Base-by-base conservation (phyloP, 257 asterid species). In the Nicotiana paniculata region DNA sequence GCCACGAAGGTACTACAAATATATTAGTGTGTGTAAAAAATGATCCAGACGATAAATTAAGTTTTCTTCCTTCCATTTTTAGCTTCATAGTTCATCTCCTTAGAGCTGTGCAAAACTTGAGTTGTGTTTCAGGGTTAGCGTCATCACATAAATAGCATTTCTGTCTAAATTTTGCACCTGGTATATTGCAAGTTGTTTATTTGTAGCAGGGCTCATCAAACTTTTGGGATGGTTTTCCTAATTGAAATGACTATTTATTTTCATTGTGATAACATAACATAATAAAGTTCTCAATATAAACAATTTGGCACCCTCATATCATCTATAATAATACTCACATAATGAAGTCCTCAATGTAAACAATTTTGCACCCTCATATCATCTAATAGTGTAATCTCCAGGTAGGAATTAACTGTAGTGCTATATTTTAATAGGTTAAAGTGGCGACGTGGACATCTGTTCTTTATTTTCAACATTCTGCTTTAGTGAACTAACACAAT, bases 401-500 rank as follows among this genome's bases (percentile, higher is more conserved):
- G 39, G 15, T 48, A 74, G 79, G 63, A 74, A 74, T 74, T 74
- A 51, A 26, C 17, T 72, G 13, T 26, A 13, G 43, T 74, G 51
- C 39, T 72, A 46, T 48, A 24, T 37, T 74, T 43, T 43, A 43
- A 74, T 26, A 74, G 16, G 63, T 26, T 13, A 72, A 74, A 13
- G 26, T 51, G 26, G 16, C 63, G 16, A 37, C 8, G 18, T 26
- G 62, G 43, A 15, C 79, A 74, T 74, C 12, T 74, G 26, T 51
- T 74, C 26, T 26, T 63, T 55, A 74, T 26, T 74, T 46, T 51
- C 24, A 51, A 15, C 79, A 26, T 48, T 48, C 15, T 74, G 43
- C 26, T 74, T 26, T 74, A 74, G 43, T 74, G 79, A 74, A 48
- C 79, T 26, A 74, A 74, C 32, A 26, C 63, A 74, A 46, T 74